Conservation (phyloP, 2,329 filamentous ascomycete genomes). For the Arthrocladium fulminans region DNA sequence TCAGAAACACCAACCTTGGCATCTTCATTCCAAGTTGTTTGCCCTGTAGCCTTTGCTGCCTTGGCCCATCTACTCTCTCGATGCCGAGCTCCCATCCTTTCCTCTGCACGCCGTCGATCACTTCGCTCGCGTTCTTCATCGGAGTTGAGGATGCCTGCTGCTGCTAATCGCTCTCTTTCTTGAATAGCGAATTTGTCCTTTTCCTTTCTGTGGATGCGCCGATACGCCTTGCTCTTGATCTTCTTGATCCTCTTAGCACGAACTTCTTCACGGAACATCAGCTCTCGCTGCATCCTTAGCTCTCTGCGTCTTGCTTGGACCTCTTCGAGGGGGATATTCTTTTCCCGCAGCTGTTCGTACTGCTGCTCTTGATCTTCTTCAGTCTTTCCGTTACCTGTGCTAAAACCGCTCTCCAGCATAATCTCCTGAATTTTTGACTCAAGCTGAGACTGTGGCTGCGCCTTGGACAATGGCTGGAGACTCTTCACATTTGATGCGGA, state of each 20-base stretch:
- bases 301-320: constrained; percentile 64
- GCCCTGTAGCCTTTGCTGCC: constrained; percentile 65
- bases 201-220: constrained; percentile 80
- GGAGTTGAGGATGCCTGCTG: constrained; percentile 51
- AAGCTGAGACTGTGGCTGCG: constrained; percentile 65
- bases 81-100: constrained; percentile 77
- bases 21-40: constrained; percentile 80
- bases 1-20: constrained; percentile 69
- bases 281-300: constrained; percentile 69
- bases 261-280: constrained; percentile 80
- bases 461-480: constrained; percentile 49
- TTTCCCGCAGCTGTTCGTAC: constrained; percentile 60
- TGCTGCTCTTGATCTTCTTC: constrained; percentile 58
- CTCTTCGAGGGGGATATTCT: constrained; percentile 63
- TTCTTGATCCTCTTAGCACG: constrained; percentile 92
- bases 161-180: constrained; percentile 36
- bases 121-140: constrained; percentile 57
- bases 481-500: constrained; percentile 54
- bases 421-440: constrained; percentile 82
- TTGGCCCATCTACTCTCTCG: constrained; percentile 90
- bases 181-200: constrained; percentile 50
- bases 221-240: constrained; percentile 96
- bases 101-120: constrained; percentile 69
- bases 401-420: constrained; percentile 76
- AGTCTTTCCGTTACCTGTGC: constrained; percentile 49